These are phyloP conservation scores for Fusarium nygamai DNA, from an alignment of 2,329 filamentous ascomycete genomes.

Conservation along the genomic window DNA sequence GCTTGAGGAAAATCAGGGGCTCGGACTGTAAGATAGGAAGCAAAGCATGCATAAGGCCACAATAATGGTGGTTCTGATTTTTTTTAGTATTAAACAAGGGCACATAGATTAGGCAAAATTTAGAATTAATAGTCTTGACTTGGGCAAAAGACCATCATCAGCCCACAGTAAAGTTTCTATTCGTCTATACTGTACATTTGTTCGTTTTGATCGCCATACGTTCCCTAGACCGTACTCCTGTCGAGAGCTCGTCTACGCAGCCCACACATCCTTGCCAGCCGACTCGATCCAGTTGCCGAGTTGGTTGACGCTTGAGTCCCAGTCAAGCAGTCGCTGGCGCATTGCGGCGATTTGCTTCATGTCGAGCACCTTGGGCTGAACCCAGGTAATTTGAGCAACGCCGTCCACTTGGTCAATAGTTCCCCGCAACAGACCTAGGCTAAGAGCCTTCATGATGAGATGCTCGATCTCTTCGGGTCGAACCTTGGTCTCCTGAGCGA, in stretches of 20 bases:
- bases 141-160: slow-evolving; percentile 31
- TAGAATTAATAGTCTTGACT: slow-evolving; percentile 37
- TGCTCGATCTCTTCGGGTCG: slow-evolving; percentile 93
- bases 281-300: slow-evolving; percentile 97
- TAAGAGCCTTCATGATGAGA: slow-evolving; percentile 98
- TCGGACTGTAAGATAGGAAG: background rate
- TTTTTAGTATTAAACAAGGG: background rate
- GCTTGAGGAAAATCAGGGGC: slow-evolving; percentile 8
- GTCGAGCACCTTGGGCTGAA: slow-evolving; percentile 97
- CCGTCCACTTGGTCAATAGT: slow-evolving; percentile 97
- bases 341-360: slow-evolving; percentile 95
- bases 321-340: slow-evolving; percentile 87
- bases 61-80: background rate
- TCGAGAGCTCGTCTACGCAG: slow-evolving; percentile 64
- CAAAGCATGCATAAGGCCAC: background rate
- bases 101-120: slow-evolving; percentile 13
- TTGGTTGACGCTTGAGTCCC: slow-evolving; percentile 96
- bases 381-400: slow-evolving; percentile 96
- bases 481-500: slow-evolving; percentile 92
- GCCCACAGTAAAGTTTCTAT: slow-evolving; percentile 41
- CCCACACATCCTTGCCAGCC: slow-evolving; percentile 95
- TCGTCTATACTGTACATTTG: slow-evolving; percentile 44
- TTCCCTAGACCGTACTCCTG: background rate
- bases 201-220: slow-evolving; percentile 28
- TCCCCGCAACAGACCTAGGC: slow-evolving; percentile 86